Conservation (phyloP, 805 yeast species). For the Hanseniaspora hatyaiensis region DNA sequence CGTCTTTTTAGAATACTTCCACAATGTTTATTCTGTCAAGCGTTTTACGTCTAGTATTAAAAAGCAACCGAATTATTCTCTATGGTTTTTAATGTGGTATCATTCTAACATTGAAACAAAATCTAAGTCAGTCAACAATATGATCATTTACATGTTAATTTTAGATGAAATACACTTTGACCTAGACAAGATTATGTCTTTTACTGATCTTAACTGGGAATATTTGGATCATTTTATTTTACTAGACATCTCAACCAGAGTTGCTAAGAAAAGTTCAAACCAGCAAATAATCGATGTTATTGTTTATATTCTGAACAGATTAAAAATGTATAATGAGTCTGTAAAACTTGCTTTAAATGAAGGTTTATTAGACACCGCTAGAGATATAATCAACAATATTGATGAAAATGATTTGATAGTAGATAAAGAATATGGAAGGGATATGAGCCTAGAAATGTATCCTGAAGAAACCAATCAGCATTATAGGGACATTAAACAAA, state of each 20-base stretch:
- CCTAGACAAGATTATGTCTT: slow-evolving; percentile 40
- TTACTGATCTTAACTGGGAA: slow-evolving; percentile 35
- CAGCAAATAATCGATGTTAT: slow-evolving; percentile 48
- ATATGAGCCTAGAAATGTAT: not conserved
- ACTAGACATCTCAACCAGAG: slow-evolving; percentile 55
- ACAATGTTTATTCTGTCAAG: slow-evolving; percentile 37
- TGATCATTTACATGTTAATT: slow-evolving; percentile 56
- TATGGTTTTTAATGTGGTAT: slow-evolving; percentile 14
- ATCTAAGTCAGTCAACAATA: slow-evolving; percentile 50
- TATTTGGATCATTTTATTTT: slow-evolving; percentile 57
- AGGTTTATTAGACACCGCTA: slow-evolving; percentile 48
- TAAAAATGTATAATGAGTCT: slow-evolving; percentile 70
- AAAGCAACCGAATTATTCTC: not conserved
- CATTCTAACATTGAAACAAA: slow-evolving; percentile 24
- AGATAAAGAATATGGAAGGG: not conserved
- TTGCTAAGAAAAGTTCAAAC: slow-evolving; percentile 44
- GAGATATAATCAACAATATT: slow-evolving; percentile 33
- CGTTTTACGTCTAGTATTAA: slow-evolving; percentile 23
- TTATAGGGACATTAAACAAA: slow-evolving; percentile 35
- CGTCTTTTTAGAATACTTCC: slow-evolving; percentile 58
- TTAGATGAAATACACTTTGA: slow-evolving; percentile 27
- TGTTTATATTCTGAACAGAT: slow-evolving; percentile 54
- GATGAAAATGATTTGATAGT: slow-evolving; percentile 13
- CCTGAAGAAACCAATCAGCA: too few species aligned
- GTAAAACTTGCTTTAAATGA: slow-evolving; percentile 57